A percentile compares a stretch with the other conserved stretches of the same genome.
Evolutionary conservation across 1,139 yeast species (phyloP).

Genomic region (Williopsis jadinii): DNA sequence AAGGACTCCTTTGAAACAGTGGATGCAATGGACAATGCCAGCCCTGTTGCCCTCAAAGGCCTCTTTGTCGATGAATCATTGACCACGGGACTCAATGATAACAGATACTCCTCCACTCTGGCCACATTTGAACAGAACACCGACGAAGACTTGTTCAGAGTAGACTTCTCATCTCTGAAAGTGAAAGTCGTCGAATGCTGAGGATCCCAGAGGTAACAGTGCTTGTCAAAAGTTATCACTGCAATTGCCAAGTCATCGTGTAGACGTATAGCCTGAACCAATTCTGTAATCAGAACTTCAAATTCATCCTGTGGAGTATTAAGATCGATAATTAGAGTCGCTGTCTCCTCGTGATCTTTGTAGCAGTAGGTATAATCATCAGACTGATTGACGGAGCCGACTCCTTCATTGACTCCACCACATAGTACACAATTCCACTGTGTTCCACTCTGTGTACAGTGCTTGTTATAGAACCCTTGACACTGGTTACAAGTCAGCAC

Average conservation of each 20-base stretch:
- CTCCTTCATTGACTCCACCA: not conserved
- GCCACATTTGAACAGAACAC: not conserved
- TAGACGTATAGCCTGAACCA: not conserved
- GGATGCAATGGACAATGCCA: slow-evolving; percentile 52
- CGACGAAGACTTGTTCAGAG: not conserved
- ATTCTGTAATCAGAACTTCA: not conserved
- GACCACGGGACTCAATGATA: not conserved
- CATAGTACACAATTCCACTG: slow-evolving; percentile 58
- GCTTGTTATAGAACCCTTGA: slow-evolving; percentile 43
- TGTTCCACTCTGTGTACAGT: slow-evolving; percentile 48
- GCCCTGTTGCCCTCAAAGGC: slow-evolving; percentile 48
- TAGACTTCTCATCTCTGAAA: not conserved
- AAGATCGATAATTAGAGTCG: not conserved
- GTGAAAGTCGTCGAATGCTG: not conserved
- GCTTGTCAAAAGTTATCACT: not conserved
- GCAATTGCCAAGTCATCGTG: not conserved
- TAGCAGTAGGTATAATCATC: not conserved
- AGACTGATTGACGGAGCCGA: not conserved
- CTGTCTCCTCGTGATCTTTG: not conserved
- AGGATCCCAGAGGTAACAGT: slow-evolving; percentile 1
- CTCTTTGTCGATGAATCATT: slow-evolving; percentile 3
- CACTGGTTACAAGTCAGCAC: not conserved
- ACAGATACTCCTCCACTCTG: not conserved
- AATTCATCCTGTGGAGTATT: not conserved
- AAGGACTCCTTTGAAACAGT: slow-evolving; percentile 41